Evolutionary conservation across 2,329 filamentous ascomycete species (phyloP), one percentile per base, ranked within the genome.

Genomic region (Didymella arachidicola): DNA sequence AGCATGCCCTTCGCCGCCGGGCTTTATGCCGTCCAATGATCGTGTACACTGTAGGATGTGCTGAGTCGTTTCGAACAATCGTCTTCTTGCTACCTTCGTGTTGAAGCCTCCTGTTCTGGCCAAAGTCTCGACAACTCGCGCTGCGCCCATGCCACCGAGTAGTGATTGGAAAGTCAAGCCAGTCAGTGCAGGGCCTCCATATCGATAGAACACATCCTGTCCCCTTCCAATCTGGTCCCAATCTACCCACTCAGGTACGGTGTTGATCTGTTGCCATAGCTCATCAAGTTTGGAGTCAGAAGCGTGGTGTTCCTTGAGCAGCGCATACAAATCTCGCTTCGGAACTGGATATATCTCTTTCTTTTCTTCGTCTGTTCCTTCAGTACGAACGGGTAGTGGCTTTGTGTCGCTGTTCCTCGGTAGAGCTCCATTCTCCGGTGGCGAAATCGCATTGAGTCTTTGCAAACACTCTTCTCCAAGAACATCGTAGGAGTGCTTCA

Each of bases 181-280:
- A 7, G 87, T 89, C 19, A 92, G 75, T 22, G 84, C 84, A 0
- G 89, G 85, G 0, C 86, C 87, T 18, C 86, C 89, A 73, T 93
- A 93, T 34, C 90, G 85, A 73, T 91, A 93, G 69, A 93, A 92
- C 0, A 92, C 85, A 65, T 90, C 85, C 72, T 94, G 90, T 0
- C 90, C 91, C 68, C 90, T 82, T 59, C 83, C 80, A 55, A 94
- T 88, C 70, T 92, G 89, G 2, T 84, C 83, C 90, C 89, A 93
- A 71, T 93, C 86, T 2, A 93, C 90, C 89, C 90, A 93, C 0
- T 84, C 80, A 0, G 90, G 91, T 4, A 92, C 77, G 0, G 83
- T 87, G 57, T 86, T 88, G 55, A 90, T 81, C 69, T 92, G 81
- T 0, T 77, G 72, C 90, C 90, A 93, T 8, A 94, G 78, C 53